A percentile compares a stretch with the other conserved stretches of the same genome.
Evolutionary conservation across 2,329 filamentous ascomycete genomes (phyloP).

Genomic region (Xylariaceae sp.): DNA sequence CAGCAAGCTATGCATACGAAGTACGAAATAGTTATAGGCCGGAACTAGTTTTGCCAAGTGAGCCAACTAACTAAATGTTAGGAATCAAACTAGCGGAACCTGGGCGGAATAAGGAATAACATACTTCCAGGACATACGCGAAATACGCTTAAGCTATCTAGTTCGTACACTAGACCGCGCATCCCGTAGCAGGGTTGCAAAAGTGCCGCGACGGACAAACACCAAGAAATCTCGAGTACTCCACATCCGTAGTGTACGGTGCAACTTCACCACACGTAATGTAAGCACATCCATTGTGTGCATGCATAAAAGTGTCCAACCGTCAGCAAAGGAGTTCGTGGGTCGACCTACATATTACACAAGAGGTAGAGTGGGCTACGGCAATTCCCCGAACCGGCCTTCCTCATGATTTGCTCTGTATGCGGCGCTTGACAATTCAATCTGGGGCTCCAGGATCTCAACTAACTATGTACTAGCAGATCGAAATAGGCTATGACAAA

Average conservation of each 20-base stretch:
- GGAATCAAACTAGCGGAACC: background rate
- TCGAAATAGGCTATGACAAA: too few relatives aligned
- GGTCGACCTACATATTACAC: too few relatives aligned
- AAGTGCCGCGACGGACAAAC: background rate
- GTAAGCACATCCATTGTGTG: background rate
- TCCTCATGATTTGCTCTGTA: constrained; percentile 25
- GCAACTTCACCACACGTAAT: too few relatives aligned
- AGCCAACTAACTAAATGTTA: too few relatives aligned
- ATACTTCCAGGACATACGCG: background rate
- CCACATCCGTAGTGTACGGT: too few relatives aligned
- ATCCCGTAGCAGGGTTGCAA: background rate
- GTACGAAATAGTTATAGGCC: too few relatives aligned
- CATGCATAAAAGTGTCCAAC: constrained; percentile 17
- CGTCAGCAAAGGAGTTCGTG: constrained; percentile 17
- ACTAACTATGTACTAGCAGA: background rate
- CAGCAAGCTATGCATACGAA: too few relatives aligned
- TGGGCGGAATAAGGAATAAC: too few relatives aligned
- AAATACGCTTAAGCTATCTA: background rate
- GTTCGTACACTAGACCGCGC: too few relatives aligned
- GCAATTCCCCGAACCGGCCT: constrained; percentile 26
- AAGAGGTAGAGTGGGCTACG: constrained; percentile 18
- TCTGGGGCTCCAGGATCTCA: constrained; percentile 6
- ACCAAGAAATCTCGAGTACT: background rate
- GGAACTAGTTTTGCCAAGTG: too few relatives aligned
- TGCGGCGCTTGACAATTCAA: constrained; percentile 18